Evolutionary conservation across 495 filamentous ascomycete species (phyloP), one percentile per base, ranked within the genome.

Genomic region (Geoglossum glabrum): DNA sequence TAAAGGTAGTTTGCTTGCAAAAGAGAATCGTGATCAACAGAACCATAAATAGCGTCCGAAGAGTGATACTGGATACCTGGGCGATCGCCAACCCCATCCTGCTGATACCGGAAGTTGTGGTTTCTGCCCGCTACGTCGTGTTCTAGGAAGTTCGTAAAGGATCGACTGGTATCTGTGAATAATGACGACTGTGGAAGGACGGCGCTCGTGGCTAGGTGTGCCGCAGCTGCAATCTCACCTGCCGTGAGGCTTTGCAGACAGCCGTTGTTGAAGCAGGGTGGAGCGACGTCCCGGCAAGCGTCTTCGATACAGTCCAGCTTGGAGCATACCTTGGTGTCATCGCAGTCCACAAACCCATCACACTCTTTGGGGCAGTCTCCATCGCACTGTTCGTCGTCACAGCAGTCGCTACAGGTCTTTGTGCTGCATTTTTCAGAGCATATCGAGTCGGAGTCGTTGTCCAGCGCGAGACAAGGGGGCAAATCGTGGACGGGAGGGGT

Each of bases 311-410:
- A 55, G 19, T 55, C 50, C 19, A 21, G 33, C 50, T 31, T 54
- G 31, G 57, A 52, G 25, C 68, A 64, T 55, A 68, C 65, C 46
- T 68, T 57, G 13, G 55, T 52, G 19, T 67, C 64, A 33, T 73
- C 71, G 54, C 72, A 76, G 26, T 74, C 71, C 43, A 72, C 64
- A 56, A 74, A 73, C 46, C 71, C 71, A 52, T 72, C 64, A 59
- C 73, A 74, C 54, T 69, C 69, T 15, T 57, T 27, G 23, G 69
- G 64, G 54, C 73, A 76, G 55, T 71, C 63, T 49, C 74, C 73
- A 34, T 66, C 66, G 43, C 49, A 52, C 49, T 52, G 23, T 23
- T 52, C 49, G 19, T 45, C 54, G 10, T 21, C 40, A 45, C 40
- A 45, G 13, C 40, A 45, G 23, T 45, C 40, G n/a, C 40, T 45